Evolutionary conservation across 2,329 filamentous ascomycete species (phyloP).

Genomic region (Apiospora hydei): DNA sequence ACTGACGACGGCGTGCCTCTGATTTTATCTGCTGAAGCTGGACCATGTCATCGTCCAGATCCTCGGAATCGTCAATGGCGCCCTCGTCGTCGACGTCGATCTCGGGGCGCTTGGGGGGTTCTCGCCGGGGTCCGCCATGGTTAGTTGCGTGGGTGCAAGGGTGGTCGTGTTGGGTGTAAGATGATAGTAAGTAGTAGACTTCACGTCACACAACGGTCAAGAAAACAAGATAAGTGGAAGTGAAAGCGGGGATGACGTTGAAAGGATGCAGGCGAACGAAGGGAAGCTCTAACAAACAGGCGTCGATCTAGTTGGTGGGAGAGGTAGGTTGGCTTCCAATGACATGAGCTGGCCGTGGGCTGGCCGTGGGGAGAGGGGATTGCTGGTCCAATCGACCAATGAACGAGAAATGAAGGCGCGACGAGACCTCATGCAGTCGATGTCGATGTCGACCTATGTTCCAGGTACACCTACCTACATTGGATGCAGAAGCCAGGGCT

Average conservation of each 20-base stretch:
- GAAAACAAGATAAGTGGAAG: constrained; percentile 8
- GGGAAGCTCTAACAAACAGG: constrained; percentile 5
- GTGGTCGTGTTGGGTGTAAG: constrained; percentile 6
- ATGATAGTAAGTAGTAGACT: not conserved
- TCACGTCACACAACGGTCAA: constrained; percentile 19
- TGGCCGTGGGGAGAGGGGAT: not conserved
- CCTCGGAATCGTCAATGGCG: constrained; percentile 50
- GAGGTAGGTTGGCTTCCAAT: not conserved
- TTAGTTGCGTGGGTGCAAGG: not conserved
- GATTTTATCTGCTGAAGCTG: constrained; percentile 49
- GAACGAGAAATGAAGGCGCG: not conserved
- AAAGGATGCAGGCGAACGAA: constrained; percentile 4
- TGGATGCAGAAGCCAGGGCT: constrained; percentile 3
- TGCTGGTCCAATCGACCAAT: not conserved
- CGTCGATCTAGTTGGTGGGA: not conserved
- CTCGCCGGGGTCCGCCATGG: constrained; percentile 21
- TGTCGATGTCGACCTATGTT: not conserved
- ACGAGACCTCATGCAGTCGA: not conserved
- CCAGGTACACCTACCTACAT: not conserved
- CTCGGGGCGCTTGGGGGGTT: constrained; percentile 11
- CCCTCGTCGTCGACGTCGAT: constrained; percentile 29
- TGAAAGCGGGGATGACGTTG: constrained; percentile 18
- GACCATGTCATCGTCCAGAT: constrained; percentile 47
- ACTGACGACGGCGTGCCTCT: constrained; percentile 46
- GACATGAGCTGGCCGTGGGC: not conserved